These are phyloP conservation scores for Mortierella polycephala DNA, from an alignment of 371 early-diverging fungal genomes.

Conservation along the genomic window DNA sequence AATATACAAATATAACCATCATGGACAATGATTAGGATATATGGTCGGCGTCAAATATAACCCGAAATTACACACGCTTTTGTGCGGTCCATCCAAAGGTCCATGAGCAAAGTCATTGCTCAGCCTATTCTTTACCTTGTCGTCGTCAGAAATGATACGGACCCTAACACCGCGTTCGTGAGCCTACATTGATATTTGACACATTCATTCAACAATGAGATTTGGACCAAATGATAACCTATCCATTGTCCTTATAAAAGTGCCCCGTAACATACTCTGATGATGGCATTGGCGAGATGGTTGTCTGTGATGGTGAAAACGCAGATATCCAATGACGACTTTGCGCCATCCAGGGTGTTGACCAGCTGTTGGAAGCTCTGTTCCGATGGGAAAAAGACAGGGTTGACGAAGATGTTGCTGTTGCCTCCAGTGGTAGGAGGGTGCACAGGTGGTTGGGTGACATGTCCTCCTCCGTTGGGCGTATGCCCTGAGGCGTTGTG, in stretches of 20 bases:
- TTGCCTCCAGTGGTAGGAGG: background rate
- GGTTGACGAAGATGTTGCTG: constrained; percentile 58
- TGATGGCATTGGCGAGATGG: constrained; percentile 62
- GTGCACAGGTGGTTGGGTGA: background rate
- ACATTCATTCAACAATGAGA: background rate
- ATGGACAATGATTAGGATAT: background rate
- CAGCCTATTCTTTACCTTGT: constrained; percentile 22
- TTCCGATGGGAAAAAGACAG: constrained; percentile 68
- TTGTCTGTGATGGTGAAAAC: constrained; percentile 70
- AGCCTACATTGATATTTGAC: constrained; percentile 45
- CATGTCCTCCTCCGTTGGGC: constrained; percentile 10
- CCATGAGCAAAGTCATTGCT: too few relatives aligned
- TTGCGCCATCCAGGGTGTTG: constrained; percentile 60
- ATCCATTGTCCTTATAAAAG: background rate
- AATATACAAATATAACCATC: too few relatives aligned
- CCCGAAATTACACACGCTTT: too few relatives aligned
- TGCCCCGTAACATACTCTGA: constrained; percentile 13
- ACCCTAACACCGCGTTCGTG: constrained; percentile 67
- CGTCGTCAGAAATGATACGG: constrained; percentile 57
- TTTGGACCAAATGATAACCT: background rate
- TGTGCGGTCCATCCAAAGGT: too few relatives aligned
- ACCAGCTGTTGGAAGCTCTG: constrained; percentile 57
- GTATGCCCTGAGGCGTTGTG: constrained; percentile 29
- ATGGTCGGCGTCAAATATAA: background rate
- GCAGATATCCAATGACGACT: constrained; percentile 63